Percentiles rank a stretch among this genome's conserved stretches.
These are phyloP conservation scores for Tetrahymena borealis DNA, from an alignment of 73 alveolate genomes.

Conservation along the genomic window DNA sequence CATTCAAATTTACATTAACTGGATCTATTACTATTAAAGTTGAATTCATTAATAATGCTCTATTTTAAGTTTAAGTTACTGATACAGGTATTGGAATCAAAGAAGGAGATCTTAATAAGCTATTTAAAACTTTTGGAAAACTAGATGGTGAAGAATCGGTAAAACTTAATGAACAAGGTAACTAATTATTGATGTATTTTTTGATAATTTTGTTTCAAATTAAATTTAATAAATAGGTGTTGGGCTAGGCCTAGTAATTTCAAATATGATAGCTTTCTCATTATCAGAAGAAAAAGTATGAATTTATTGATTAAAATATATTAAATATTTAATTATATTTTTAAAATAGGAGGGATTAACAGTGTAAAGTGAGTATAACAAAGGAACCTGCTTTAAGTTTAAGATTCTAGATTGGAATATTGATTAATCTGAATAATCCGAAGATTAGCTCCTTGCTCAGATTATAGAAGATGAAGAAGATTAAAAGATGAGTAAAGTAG, in stretches of 20 bases:
- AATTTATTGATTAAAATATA: neutral
- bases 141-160: conserved; percentile 5
- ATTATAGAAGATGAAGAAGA: neutral
- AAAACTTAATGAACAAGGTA: neutral
- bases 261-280: conserved; percentile 22
- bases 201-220: neutral
- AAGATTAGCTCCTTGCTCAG: neutral
- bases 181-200: neutral
- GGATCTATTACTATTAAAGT: conserved; percentile 21
- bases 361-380: neutral
- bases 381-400: neutral
- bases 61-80: conserved; percentile 23
- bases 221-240: conserved; percentile 24
- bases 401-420: neutral
- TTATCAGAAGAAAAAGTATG: neutral
- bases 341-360: neutral
- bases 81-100: conserved; percentile 55
- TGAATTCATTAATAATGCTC: neutral
- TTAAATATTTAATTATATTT: neutral
- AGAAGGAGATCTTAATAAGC: conserved; percentile 13
- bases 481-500: neutral
- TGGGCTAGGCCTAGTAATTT: conserved; percentile 54
- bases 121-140: conserved; percentile 46
- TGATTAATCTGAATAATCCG: neutral
- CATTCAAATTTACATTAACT: conserved; percentile 37